Evolutionary conservation across 2,329 filamentous ascomycete genomes (phyloP).

Genomic region (Esteya vermicola): DNA sequence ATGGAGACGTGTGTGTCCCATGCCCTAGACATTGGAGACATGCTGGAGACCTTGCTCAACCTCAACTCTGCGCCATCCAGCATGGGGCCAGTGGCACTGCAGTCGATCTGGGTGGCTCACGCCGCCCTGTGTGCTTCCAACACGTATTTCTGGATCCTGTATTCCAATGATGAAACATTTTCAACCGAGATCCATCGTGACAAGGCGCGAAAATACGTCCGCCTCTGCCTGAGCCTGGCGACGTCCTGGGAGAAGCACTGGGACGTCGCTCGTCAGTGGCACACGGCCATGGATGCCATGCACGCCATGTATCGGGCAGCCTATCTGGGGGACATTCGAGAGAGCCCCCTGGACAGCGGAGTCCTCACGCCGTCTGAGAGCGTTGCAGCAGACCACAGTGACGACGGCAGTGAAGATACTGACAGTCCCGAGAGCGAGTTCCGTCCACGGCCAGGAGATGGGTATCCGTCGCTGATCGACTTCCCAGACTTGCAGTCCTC

Average conservation of each 20-base stretch:
- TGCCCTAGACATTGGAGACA: slow-evolving; percentile 10
- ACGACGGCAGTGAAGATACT: not conserved
- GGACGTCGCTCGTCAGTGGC: slow-evolving; percentile 11
- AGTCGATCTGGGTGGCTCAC: slow-evolving; percentile 11
- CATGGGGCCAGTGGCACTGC: not conserved
- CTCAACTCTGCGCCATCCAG: too few species aligned
- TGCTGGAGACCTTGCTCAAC: slow-evolving; percentile 7
- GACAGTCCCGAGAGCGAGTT: not conserved
- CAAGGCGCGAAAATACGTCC: slow-evolving; percentile 5
- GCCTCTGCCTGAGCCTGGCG: slow-evolving; percentile 6
- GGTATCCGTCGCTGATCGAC: not conserved
- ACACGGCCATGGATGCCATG: slow-evolving; percentile 11
- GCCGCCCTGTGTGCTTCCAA: slow-evolving; percentile 11
- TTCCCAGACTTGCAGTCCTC: not conserved
- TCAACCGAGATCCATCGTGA: not conserved
- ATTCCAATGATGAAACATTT: slow-evolving; percentile 8
- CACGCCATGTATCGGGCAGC: slow-evolving; percentile 12
- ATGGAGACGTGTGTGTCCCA: slow-evolving; percentile 11
- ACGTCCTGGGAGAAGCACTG: slow-evolving; percentile 7
- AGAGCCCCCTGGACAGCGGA: not conserved
- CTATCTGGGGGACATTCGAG: slow-evolving; percentile 10
- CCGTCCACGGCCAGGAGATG: slow-evolving; percentile 3
- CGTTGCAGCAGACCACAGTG: too few species aligned
- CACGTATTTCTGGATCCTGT: slow-evolving; percentile 11
- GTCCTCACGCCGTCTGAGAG: too few species aligned